These are phyloP conservation scores for Candida ponderosae DNA, from an alignment of 805 yeast species.

Conservation along the genomic window DNA sequence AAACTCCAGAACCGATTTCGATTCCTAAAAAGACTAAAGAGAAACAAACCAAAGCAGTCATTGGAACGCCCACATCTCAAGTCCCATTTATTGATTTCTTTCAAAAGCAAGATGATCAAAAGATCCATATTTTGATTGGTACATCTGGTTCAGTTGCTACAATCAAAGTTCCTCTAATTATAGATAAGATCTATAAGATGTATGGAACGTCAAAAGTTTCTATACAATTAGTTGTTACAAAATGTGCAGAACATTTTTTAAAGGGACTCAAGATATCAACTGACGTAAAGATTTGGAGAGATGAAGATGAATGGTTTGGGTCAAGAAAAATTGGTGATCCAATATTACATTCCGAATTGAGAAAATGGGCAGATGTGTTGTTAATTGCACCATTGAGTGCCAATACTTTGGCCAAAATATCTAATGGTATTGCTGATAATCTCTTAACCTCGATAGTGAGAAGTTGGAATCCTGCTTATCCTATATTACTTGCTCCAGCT, in stretches of 20 bases:
- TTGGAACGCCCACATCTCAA: slow-evolving; percentile 53
- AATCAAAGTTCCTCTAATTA: slow-evolving; percentile 83
- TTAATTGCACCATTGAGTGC: slow-evolving; percentile 75
- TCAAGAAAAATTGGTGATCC: slow-evolving; percentile 57
- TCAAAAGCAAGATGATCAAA: slow-evolving; percentile 69
- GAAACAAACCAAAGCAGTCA: slow-evolving; percentile 39
- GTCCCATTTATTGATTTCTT: slow-evolving; percentile 71
- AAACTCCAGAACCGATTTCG: slow-evolving; percentile 17
- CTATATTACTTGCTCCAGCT: slow-evolving; percentile 73
- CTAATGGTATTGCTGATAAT: slow-evolving; percentile 74
- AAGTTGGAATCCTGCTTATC: slow-evolving; percentile 72
- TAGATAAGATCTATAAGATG: slow-evolving; percentile 75
- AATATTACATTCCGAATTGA: slow-evolving; percentile 66
- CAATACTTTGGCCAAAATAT: slow-evolving; percentile 66
- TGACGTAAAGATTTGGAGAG: slow-evolving; percentile 80
- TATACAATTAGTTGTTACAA: slow-evolving; percentile 79
- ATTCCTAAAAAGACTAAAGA: slow-evolving; percentile 24
- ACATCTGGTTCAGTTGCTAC: slow-evolving; percentile 98
- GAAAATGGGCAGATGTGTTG: slow-evolving; percentile 81
- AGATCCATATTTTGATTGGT: slow-evolving; percentile 81
- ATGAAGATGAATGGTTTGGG: slow-evolving; percentile 68
- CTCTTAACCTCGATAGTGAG: slow-evolving; percentile 65
- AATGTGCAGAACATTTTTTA: slow-evolving; percentile 65
- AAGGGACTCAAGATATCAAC: slow-evolving; percentile 55
- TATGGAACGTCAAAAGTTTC: slow-evolving; percentile 70